Conservation (phyloP, 352 stramenopile genomes). For the Lagenidium sp. region DNA sequence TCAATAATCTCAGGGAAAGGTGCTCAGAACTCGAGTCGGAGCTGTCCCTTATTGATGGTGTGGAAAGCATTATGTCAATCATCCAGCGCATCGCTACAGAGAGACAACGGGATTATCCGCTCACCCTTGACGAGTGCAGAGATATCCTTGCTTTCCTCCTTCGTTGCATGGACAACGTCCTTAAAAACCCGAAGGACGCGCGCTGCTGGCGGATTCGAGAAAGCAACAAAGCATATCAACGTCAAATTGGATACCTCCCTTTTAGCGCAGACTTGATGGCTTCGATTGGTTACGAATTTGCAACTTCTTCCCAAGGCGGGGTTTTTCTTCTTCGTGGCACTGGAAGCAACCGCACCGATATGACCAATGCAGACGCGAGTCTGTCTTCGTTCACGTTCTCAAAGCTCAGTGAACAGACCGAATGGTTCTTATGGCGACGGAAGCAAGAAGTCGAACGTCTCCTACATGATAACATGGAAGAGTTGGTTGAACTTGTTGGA, state of each 20-base stretch:
- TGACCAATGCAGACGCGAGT: constrained; percentile 12
- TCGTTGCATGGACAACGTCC: constrained; percentile 42
- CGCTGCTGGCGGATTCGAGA: constrained; percentile 57
- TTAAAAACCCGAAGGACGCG: constrained; percentile 68
- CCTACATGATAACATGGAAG: constrained; percentile 51
- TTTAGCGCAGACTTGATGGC: constrained; percentile 42
- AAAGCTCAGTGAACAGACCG: constrained; percentile 46
- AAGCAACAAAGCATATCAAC: constrained; percentile 43
- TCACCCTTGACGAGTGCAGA: constrained; percentile 41
- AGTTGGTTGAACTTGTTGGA: constrained; percentile 31
- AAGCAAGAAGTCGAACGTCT: constrained; percentile 62
- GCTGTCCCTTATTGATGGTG: constrained; percentile 44
- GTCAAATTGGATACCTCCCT: constrained; percentile 50
- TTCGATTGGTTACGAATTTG: constrained; percentile 44
- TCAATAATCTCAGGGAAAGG: constrained; percentile 35
- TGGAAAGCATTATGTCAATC: constrained; percentile 53
- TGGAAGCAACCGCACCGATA: not conserved
- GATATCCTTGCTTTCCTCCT: constrained; percentile 22
- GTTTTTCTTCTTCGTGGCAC: constrained; percentile 44
- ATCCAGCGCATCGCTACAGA: constrained; percentile 31
- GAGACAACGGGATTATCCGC: constrained; percentile 11
- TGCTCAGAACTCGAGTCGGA: constrained; percentile 48
- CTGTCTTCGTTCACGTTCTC: constrained; percentile 57
- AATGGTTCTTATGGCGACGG: constrained; percentile 71
- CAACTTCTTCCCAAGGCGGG: constrained; percentile 29